Conservation (phyloP, 1,284 basidiomycete species). For the Pseudozyma hubeiensis region DNA sequence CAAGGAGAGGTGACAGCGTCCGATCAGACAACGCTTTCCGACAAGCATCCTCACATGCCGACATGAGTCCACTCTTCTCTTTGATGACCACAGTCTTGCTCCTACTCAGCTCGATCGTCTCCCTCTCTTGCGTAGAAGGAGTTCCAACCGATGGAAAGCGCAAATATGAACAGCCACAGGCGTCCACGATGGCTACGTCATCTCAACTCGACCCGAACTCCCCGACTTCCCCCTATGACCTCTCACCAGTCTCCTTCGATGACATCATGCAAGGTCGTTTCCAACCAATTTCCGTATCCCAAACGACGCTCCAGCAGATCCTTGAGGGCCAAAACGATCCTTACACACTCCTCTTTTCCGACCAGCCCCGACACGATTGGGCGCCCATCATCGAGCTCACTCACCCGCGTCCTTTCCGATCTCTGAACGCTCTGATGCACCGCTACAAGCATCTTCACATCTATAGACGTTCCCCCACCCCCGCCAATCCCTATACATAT, state of each 20-base stretch:
- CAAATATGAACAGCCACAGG: not conserved
- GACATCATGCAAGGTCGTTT: conserved; percentile 9
- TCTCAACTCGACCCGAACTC: not conserved
- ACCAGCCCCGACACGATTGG: not conserved
- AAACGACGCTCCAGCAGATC: not conserved
- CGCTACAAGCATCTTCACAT: conserved; percentile 19
- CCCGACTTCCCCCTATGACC: not conserved
- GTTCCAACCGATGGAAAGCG: not conserved
- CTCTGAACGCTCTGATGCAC: conserved; percentile 23
- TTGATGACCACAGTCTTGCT: too few relatives aligned
- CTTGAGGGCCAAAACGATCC: conserved; percentile 3
- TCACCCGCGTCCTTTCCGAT: conserved; percentile 6
- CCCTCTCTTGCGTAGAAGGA: too few relatives aligned
- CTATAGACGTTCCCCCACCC: conserved; percentile 1
- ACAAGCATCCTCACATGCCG: too few relatives aligned
- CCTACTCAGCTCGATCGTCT: too few relatives aligned
- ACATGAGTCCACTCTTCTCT: too few relatives aligned
- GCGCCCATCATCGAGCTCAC: conserved; percentile 33
- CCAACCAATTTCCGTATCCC: not conserved
- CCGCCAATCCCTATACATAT: not conserved
- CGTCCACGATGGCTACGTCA: not conserved
- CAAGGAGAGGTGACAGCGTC: too few relatives aligned
- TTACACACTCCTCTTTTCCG: conserved; percentile 11
- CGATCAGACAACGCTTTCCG: too few relatives aligned
- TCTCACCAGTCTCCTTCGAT: conserved; percentile 6